These are phyloP conservation scores for Exobasidium rhododendri DNA, from an alignment of 1,284 basidiomycete species.

Conservation along the genomic window DNA sequence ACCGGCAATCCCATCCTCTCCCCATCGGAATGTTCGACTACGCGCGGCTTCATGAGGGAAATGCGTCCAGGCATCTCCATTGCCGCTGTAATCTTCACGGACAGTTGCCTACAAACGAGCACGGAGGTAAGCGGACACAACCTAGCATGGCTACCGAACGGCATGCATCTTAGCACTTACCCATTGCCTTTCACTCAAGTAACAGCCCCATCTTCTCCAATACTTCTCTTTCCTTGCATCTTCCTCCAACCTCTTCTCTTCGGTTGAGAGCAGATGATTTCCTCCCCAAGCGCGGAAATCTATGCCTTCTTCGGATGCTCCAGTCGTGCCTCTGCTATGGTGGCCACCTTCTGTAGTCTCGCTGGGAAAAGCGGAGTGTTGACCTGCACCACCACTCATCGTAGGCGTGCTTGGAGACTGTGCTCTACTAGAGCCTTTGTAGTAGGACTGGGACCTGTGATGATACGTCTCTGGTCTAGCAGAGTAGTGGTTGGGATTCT, in stretches of 20 bases:
- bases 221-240: conserved; percentile 68
- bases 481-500: conserved; percentile 45
- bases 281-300: conserved; percentile 29
- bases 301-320: conserved; percentile 25
- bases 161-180: not conserved
- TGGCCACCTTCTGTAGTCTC: conserved; percentile 29
- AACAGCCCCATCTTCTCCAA: conserved; percentile 99
- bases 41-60: conserved; percentile 94
- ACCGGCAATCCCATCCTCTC: conserved; percentile 94
- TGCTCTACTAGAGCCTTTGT: not conserved
- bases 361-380: conserved; percentile 19
- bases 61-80: conserved; percentile 95
- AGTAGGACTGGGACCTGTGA: conserved; percentile 28
- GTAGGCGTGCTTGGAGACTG: conserved; percentile 15
- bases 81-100: conserved; percentile 91
- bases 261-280: conserved; percentile 17
- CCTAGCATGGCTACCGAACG: not conserved
- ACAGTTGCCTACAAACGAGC: conserved; percentile 69
- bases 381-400: conserved; percentile 17
- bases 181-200: conserved; percentile 96
- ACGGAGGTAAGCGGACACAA: conserved; percentile 57
- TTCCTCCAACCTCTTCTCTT: conserved; percentile 61
- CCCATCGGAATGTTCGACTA: conserved; percentile 94
- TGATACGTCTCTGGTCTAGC: conserved; percentile 43
- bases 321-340: conserved; percentile 34